These are phyloP conservation scores for Aureobasidium zeae DNA, from an alignment of 2,329 filamentous ascomycete species.

Conservation along the genomic window DNA sequence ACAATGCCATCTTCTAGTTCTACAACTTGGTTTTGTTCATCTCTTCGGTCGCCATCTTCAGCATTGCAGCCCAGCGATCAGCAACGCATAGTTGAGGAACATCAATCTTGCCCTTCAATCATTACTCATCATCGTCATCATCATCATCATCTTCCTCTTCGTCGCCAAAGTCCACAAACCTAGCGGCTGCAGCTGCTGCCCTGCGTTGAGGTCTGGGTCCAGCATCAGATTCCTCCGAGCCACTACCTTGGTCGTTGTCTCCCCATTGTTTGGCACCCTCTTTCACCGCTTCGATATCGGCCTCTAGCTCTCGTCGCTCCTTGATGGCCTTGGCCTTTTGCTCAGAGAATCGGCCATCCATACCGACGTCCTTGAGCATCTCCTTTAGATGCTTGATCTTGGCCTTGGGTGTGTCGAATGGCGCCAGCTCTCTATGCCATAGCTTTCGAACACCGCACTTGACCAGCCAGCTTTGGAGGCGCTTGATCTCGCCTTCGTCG, in stretches of 20 bases:
- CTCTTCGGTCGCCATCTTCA: constrained; percentile 90
- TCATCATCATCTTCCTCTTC: constrained; percentile 29
- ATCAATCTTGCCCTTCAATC: not conserved
- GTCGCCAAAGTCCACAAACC: constrained; percentile 31
- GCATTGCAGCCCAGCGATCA: constrained; percentile 83
- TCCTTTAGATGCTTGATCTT: constrained; percentile 74
- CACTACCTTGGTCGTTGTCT: constrained; percentile 20
- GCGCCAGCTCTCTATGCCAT: constrained; percentile 76
- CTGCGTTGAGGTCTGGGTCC: constrained; percentile 18
- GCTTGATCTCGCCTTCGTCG: constrained; percentile 74
- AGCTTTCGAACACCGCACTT: constrained; percentile 92
- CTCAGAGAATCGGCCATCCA: constrained; percentile 79
- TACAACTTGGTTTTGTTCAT: constrained; percentile 97
- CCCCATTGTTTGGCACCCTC: constrained; percentile 78
- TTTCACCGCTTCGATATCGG: constrained; percentile 75
- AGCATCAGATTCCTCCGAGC: constrained; percentile 19
- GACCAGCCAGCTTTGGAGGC: constrained; percentile 70
- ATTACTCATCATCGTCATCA: constrained; percentile 20
- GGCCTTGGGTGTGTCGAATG: constrained; percentile 60
- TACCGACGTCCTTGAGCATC: constrained; percentile 73
- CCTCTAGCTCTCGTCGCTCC: constrained; percentile 72
- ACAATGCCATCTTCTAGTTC: constrained; percentile 56
- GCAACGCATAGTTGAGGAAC: constrained; percentile 28
- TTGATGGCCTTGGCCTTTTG: constrained; percentile 80
- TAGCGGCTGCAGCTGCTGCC: constrained; percentile 23